A percentile compares a stretch with the other conserved stretches of the same genome.
Conservation (phyloP, 1,284 basidiomycete species). For the Irpex sp. region DNA sequence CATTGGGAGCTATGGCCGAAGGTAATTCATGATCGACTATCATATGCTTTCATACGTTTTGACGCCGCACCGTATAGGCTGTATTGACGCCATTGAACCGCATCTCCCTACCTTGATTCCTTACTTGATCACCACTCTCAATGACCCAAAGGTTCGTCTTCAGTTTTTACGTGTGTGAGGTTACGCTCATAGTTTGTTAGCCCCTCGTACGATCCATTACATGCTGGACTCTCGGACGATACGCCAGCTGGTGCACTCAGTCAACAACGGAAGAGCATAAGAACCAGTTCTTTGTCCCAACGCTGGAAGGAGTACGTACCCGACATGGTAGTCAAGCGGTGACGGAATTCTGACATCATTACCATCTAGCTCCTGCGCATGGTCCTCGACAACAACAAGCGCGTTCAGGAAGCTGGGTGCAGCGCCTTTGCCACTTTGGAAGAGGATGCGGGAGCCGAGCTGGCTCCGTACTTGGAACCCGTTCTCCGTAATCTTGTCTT, state of each 20-base stretch:
- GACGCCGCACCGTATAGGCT: slow-evolving; percentile 53
- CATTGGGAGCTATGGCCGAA: slow-evolving; percentile 97
- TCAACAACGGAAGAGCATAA: slow-evolving; percentile 83
- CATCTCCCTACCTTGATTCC: slow-evolving; percentile 92
- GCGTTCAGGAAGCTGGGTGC: slow-evolving; percentile 98
- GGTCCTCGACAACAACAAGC: slow-evolving; percentile 99
- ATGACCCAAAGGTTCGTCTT: slow-evolving; percentile 79
- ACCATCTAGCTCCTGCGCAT: slow-evolving; percentile 79
- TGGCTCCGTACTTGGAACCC: slow-evolving; percentile 93
- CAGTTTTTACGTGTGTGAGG: background rate
- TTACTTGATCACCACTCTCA: slow-evolving; percentile 87
- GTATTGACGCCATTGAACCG: slow-evolving; percentile 93
- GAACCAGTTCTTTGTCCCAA: slow-evolving; percentile 89
- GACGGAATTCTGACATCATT: background rate
- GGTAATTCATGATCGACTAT: slow-evolving; percentile 45
- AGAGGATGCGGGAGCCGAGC: slow-evolving; percentile 90
- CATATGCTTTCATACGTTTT: background rate
- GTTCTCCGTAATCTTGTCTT: slow-evolving; percentile 93
- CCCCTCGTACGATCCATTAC: slow-evolving; percentile 97
- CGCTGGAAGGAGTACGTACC: slow-evolving; percentile 91
- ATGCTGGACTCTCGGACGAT: slow-evolving; percentile 99
- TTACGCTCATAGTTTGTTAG: slow-evolving; percentile 34
- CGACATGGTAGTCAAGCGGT: background rate
- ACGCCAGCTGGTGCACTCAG: slow-evolving; percentile 94
- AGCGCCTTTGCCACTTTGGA: slow-evolving; percentile 98